Conservation (phyloP, 306 rosid genomes). For the Astragalus glycyphyllos region DNA sequence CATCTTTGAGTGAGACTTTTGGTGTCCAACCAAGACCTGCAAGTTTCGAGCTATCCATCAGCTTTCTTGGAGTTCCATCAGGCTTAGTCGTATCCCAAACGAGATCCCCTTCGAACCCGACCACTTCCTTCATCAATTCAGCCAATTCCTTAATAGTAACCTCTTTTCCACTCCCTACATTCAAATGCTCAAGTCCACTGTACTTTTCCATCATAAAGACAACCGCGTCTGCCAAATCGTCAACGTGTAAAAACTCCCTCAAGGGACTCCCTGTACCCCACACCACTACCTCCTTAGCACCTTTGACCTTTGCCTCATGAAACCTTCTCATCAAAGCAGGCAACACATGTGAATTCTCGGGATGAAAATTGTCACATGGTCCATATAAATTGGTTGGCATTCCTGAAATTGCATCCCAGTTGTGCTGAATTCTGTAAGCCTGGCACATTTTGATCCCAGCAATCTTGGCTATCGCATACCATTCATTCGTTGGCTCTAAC, state of each 20-base stretch:
- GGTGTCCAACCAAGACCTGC: constrained; percentile 84
- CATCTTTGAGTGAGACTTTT: constrained; percentile 85
- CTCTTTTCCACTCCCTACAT: constrained; percentile 94
- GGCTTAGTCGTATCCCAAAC: constrained; percentile 93
- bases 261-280: constrained; percentile 97
- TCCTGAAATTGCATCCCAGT: constrained; percentile 92
- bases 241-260: constrained; percentile 95
- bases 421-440: constrained; percentile 82
- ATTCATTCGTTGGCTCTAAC: constrained; percentile 94
- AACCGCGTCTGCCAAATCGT: constrained; percentile 80
- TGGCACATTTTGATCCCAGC: constrained; percentile 98
- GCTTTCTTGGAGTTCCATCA: constrained; percentile 95
- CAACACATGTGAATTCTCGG: constrained; percentile 89
- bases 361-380: constrained; percentile 84
- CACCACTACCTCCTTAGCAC: constrained; percentile 88
- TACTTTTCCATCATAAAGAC: constrained; percentile 82
- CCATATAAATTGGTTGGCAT: constrained; percentile 97
- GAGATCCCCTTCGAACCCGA: constrained; percentile 85
- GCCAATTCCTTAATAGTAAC: constrained; percentile 90
- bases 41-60: constrained; percentile 92
- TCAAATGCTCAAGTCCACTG: constrained; percentile 78
- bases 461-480: constrained; percentile 97
- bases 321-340: constrained; percentile 95
- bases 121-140: constrained; percentile 88
- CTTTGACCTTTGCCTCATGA: constrained; percentile 84